Evolutionary conservation across 2,329 filamentous ascomycete species (phyloP), one percentile per base, ranked within the genome.

Genomic region (Trichoderma sp.): DNA sequence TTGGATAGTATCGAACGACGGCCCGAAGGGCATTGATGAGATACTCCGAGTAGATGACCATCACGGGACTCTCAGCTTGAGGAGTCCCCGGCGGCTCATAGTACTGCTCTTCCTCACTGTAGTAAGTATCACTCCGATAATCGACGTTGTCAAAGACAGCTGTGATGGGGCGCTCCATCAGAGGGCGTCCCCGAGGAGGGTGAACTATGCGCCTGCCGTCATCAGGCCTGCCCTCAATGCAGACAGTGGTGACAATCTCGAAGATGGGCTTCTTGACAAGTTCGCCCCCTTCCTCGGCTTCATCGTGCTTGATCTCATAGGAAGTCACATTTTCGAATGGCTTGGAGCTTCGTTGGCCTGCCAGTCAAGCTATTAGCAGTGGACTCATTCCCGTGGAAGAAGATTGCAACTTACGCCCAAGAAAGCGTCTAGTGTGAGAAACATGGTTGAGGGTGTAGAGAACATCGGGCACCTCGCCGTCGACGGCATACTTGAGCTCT

Each of bases 1-100:
- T 74, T 3, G 81, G 81, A 67, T 83, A 83, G 68, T 83, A 84
- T 26, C 73, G 74, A 7, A 85, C 76, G 5, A 83, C 77, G 14
- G 82, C 80, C 30, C 74, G 75, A 5, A 85, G 74, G 1, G 81
- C 81, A 54, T 81, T 78, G 68, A 80, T 77, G 34, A 85, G 76
- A 64, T 81, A 72, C 34, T 71, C 66, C 2, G 81, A 83, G 67
- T 80, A 74, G 51, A 83, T 79, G 3, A 76, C 57, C 79, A 83
- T 82, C 61, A 72, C 69, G 0, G 77, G 79, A 1, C 68, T 72
- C 19, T 76, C 73, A 9, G 74, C 68, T 19, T 74, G 73, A 39
- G 72, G 67, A 28, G 72, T 52, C 14, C 73, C 73, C 28, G 69
- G 65, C 26, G 48, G 26, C 9, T 74, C 69, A 15, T 68, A 60